Evolutionary conservation across 2,329 filamentous ascomycete species (phyloP), one percentile per base, ranked within the genome.

Genomic region (Penicillium verrucosum): DNA sequence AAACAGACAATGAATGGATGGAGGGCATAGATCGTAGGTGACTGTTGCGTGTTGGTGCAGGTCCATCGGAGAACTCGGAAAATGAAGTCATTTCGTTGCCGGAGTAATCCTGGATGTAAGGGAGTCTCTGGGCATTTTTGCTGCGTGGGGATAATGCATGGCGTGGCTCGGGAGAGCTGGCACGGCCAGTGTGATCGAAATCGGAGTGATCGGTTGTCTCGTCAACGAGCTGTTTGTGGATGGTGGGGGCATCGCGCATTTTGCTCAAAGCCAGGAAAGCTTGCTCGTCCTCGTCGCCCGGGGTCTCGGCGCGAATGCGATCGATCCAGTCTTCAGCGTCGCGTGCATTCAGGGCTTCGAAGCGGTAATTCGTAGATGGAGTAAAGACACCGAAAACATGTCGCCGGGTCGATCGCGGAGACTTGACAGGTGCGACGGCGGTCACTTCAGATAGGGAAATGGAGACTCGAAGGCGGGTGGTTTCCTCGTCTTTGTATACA

Each of bases 381-480:
- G 92, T 93, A 75, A 96, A 99, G 44, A 97, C 82, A 21, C 90
- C 94, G 71, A 99, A 97, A 59, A 97, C 85, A 71, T 96, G 86
- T 51, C 90, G 84, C 57, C 89, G 88, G 71, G 89, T 92, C 59
- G 92, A 87, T 74, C 96, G 96, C 9, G 90, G 89, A 66, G 96
- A 92, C 68, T 90, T 92, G 61, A 97, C 86, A 57, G 90, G 85
- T 1, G 92, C 90, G 43, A 96, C 90, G 8, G 94, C 92, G 3
- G 92, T 97, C 57, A 97, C 84, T 59, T 99, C 94, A 42, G 90
- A 89, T 38, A 97, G 83, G 68, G 87, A 87, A 68, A 99, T 86
- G 70, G 96, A 92, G 69, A 95, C 88, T 51, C 90, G 89, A 42
- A 99, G 83, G 73, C 92, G 92, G 66, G 89, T 89, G 77, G 97